Conservation (phyloP, 169 alveolate genomes). For the Plasmodium adleri region DNA sequence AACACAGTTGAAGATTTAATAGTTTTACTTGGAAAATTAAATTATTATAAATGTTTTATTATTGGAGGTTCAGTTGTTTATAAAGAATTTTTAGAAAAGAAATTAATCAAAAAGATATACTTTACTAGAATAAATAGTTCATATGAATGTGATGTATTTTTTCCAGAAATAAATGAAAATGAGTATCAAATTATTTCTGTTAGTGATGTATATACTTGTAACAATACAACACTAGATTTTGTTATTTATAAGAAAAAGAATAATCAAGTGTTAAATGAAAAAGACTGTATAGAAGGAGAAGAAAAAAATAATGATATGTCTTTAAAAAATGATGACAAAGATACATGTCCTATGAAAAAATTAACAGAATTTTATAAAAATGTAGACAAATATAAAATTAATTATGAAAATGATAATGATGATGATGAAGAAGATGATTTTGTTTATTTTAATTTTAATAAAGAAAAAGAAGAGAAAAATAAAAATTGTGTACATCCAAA, state of each 20-base stretch:
- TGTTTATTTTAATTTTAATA: conserved; percentile 42
- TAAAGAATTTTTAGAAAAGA: conserved; percentile 84
- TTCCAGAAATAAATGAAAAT: conserved; percentile 82
- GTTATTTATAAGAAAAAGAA: conserved; percentile 48
- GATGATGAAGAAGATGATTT: conserved; percentile 35
- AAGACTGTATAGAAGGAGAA: background rate
- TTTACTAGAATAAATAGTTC: conserved; percentile 90
- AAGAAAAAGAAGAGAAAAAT: conserved; percentile 51
- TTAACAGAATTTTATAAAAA: background rate
- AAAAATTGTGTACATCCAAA: background rate
- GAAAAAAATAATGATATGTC: background rate
- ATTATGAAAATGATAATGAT: background rate
- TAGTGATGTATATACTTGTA: conserved; percentile 78
- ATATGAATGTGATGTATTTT: conserved; percentile 85
- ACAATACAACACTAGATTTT: conserved; percentile 77
- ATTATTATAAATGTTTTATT: conserved; percentile 83
- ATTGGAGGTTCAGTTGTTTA: conserved; percentile 92
- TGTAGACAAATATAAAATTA: background rate
- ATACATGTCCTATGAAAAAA: background rate
- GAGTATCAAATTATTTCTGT: conserved; percentile 76
- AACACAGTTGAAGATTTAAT: conserved; percentile 80
- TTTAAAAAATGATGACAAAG: background rate
- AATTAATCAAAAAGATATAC: conserved; percentile 83
- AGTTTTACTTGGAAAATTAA: conserved; percentile 43
- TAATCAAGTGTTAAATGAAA: background rate